Evolutionary conservation across 805 yeast species (phyloP), one percentile per base, ranked within the genome.

Genomic region (Cyberlindnera xylosilytica): DNA sequence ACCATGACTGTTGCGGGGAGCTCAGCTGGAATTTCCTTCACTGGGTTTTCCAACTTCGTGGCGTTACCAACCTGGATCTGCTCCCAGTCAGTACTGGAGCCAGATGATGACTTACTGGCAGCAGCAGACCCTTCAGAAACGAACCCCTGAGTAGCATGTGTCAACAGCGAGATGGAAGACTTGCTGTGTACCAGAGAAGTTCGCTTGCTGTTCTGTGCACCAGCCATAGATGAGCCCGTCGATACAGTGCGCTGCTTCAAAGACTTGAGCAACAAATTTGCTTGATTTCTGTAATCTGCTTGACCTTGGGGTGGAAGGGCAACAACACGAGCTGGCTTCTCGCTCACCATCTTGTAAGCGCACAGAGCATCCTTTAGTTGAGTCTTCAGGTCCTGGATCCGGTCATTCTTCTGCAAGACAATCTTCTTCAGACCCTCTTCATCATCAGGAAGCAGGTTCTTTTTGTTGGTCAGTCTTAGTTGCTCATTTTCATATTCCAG

Each of bases 361-460:
- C 20, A 6, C 19, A 20, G 13, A 13, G 44, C 44, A 13, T 30
- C 41, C 19, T 17, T 19, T 11, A 49, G 31, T 23, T 39, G 18
- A 4, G 11, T 4, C 24, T 43, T 41, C 36, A 50, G 35, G 4
- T 38, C 31, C 9, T 22, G 5, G 16, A 48, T 42, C 12, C 26
- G 32, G 15, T 35, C 73, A 11, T 88, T 91, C 53, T 83, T 53
- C 3, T 72, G 63, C 23, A 76, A 62, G 52, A 78, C 79, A 54
- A 34, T 74, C 68, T 68, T 76, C 66, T 36, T 71, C 74, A 53
- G 76, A 79, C 45, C 79, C 58, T 53, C 72, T 8, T 41, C 79
- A 58, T 54, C 72, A 15, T 39, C 37, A 1, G 52, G 43, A 26
- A 50, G 36, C 1, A 18, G 16, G 13, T 19, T 31, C 2, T 49